These are phyloP conservation scores for Cytospora mali DNA, from an alignment of 2,329 filamentous ascomycete genomes.

Conservation along the genomic window DNA sequence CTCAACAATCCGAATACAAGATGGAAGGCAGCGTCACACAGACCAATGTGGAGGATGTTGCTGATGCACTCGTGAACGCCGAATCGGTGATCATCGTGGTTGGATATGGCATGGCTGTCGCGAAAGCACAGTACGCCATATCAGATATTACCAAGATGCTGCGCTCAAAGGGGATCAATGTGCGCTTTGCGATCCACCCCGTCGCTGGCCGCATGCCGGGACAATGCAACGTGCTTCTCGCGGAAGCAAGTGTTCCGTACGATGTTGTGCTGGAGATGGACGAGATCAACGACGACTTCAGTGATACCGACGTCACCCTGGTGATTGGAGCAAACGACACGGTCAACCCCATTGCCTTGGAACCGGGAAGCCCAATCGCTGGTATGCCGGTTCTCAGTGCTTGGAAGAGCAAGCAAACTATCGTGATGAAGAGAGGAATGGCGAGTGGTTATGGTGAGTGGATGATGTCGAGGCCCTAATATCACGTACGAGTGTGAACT, in stretches of 20 bases:
- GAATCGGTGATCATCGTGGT: constrained; percentile 89
- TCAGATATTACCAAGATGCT: constrained; percentile 77
- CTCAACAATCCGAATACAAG: constrained; percentile 66
- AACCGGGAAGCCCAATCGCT: constrained; percentile 80
- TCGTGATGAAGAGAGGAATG: constrained; percentile 93
- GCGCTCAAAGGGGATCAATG: constrained; percentile 74
- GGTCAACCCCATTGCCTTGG: constrained; percentile 85
- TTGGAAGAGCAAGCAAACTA: constrained; percentile 91
- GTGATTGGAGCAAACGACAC: constrained; percentile 94
- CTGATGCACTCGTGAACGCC: constrained; percentile 72
- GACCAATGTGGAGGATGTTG: constrained; percentile 78
- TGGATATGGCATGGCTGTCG: constrained; percentile 92
- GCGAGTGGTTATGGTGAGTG: constrained; percentile 78
- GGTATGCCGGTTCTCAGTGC: constrained; percentile 92
- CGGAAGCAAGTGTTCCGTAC: constrained; percentile 85
- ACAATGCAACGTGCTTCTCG: constrained; percentile 88
- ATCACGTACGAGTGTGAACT: constrained; percentile 8
- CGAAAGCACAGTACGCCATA: constrained; percentile 90
- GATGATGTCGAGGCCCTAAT: neutral
- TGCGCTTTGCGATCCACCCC: constrained; percentile 88
- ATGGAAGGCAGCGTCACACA: constrained; percentile 80
- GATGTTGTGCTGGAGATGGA: constrained; percentile 96
- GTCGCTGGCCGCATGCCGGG: constrained; percentile 92
- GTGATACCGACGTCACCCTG: constrained; percentile 80
- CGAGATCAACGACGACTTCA: constrained; percentile 92